These are phyloP conservation scores for Penicillium cataractarum DNA, from an alignment of 495 filamentous ascomycete genomes.

Conservation along the genomic window DNA sequence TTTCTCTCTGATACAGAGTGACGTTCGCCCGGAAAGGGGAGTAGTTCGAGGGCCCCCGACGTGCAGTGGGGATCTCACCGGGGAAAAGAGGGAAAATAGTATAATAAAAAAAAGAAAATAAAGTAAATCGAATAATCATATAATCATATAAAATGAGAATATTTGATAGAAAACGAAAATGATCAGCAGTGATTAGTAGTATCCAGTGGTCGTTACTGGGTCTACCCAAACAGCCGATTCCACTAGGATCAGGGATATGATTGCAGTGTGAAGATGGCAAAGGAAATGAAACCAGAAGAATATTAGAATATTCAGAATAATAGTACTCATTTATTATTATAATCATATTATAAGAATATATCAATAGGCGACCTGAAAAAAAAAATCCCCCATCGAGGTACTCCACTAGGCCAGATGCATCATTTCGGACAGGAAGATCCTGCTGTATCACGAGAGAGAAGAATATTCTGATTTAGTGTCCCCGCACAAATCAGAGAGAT, in stretches of 20 bases:
- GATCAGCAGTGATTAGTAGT: not conserved
- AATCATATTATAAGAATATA: not conserved
- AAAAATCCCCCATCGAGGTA: not conserved
- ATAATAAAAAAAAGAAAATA: not conserved
- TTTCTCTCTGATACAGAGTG: conserved; percentile 10
- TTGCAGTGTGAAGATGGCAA: not conserved
- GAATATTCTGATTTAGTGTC: not conserved
- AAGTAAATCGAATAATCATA: not conserved
- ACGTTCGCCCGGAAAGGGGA: conserved; percentile 24
- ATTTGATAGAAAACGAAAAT: not conserved
- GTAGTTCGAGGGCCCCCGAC: conserved; percentile 26
- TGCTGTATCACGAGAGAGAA: not conserved
- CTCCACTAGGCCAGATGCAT: conserved; percentile 28
- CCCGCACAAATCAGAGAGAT: not conserved
- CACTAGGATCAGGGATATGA: no score
- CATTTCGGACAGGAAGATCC: conserved; percentile 16
- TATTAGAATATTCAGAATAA: not conserved
- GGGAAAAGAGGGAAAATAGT: not conserved
- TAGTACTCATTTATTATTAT: not conserved
- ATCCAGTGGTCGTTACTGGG: no score
- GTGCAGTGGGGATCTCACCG: conserved; percentile 30
- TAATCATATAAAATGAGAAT: not conserved
- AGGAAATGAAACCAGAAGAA: not conserved
- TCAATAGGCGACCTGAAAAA: conserved; percentile 22
- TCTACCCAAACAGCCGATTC: no score